Conservation (phyloP, 1,284 basidiomycete species). For the Heterobasidion parviporum region DNA sequence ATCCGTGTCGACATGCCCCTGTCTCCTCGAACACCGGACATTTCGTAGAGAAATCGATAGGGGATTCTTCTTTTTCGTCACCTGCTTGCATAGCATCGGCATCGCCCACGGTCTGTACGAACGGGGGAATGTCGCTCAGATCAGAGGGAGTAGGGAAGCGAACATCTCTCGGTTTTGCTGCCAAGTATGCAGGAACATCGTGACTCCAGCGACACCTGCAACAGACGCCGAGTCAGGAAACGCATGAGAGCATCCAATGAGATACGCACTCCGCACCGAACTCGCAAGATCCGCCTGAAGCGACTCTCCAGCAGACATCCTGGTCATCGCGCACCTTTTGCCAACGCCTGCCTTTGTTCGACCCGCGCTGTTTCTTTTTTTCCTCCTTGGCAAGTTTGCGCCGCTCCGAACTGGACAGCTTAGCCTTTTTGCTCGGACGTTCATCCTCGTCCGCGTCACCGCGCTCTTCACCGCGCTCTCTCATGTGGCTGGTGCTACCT, state of each 20-base stretch:
- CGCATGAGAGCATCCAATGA: neutral
- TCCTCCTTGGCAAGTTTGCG: constrained; percentile 48
- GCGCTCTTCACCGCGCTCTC: constrained; percentile 14
- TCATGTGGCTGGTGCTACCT: constrained; percentile 37
- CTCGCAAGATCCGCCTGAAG: constrained; percentile 56
- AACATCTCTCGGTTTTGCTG: constrained; percentile 70
- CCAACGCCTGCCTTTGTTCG: constrained; percentile 74
- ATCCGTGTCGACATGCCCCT: constrained; percentile 81
- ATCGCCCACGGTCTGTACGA: constrained; percentile 26
- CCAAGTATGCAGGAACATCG: constrained; percentile 71
- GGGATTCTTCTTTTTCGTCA: constrained; percentile 14
- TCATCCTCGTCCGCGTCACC: constrained; percentile 17
- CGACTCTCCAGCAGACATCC: constrained; percentile 69
- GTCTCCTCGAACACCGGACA: constrained; percentile 73
- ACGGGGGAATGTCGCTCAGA: constrained; percentile 40
- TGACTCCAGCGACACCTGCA: constrained; percentile 77
- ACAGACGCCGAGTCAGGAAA: neutral
- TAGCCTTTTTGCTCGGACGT: constrained; percentile 13
- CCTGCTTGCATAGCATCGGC: constrained; percentile 22
- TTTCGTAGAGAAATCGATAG: constrained; percentile 37
- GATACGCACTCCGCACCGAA: constrained; percentile 50
- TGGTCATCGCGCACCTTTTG: constrained; percentile 66
- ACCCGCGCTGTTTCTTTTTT: constrained; percentile 66
- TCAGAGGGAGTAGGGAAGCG: constrained; percentile 39
- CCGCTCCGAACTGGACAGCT: constrained; percentile 24